Percentiles rank a stretch among this genome's conserved stretches.
phyloP scores from a whole-genome alignment of 306 rosid genomes.

The Quercus mongolica region DNA sequence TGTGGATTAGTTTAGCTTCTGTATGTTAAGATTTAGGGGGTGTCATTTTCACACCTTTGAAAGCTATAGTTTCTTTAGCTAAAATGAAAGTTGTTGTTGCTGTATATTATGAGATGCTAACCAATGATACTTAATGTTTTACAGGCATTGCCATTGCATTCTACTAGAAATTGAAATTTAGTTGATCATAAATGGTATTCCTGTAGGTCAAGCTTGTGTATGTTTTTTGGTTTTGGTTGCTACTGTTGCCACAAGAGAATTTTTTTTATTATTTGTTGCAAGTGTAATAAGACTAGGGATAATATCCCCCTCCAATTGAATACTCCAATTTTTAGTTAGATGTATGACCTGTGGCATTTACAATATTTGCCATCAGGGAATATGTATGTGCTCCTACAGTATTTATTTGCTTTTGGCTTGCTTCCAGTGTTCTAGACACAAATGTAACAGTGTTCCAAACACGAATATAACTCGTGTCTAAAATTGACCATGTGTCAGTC shows the following conservation, averaged over 20 bases:
- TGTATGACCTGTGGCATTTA: too few relatives aligned
- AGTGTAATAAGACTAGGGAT: neutral
- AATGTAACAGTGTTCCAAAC: too few relatives aligned
- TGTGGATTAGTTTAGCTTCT: neutral
- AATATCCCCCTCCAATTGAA: neutral
- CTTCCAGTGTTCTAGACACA: too few relatives aligned
- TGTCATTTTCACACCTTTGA: neutral
- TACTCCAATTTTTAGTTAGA: too few relatives aligned
- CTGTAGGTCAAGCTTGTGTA: neutral
- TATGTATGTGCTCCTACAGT: too few relatives aligned
- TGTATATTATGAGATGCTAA: conserved; percentile 16
- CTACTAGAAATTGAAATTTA: neutral
- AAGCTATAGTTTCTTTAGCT: neutral
- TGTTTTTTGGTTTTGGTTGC: neutral
- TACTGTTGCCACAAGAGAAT: neutral
- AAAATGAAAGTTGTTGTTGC: neutral
- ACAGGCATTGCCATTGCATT: neutral
- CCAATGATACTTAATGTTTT: neutral
- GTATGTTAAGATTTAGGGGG: neutral
- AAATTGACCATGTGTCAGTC: too few relatives aligned
- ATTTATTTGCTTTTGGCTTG: too few relatives aligned
- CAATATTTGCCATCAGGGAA: too few relatives aligned
- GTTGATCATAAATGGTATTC: neutral
- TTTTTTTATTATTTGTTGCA: neutral
- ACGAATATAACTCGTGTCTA: too few relatives aligned